These are phyloP conservation scores for Diplodia scrobiculata DNA, from an alignment of 2,329 filamentous ascomycete species.

Conservation along the genomic window DNA sequence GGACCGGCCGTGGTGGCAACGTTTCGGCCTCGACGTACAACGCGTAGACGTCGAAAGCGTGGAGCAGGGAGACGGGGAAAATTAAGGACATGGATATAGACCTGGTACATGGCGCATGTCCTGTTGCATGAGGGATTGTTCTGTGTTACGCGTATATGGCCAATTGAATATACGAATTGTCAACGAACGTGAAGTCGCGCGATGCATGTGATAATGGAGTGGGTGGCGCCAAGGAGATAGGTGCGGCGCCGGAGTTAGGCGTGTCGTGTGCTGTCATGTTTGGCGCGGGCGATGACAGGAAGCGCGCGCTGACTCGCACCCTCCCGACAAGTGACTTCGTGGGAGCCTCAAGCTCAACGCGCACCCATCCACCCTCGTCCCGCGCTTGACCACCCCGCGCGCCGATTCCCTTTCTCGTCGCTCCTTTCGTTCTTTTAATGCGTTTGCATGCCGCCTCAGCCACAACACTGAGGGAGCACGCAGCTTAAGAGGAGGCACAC, in stretches of 20 bases:
- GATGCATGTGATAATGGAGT: not conserved
- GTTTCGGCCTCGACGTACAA: slow-evolving; percentile 97
- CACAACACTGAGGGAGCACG: slow-evolving; percentile 29
- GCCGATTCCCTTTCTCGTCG: slow-evolving; percentile 41
- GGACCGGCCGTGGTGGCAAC: slow-evolving; percentile 97
- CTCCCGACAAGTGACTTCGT: slow-evolving; percentile 28
- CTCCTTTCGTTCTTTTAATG: slow-evolving; percentile 45
- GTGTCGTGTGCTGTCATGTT: slow-evolving; percentile 22
- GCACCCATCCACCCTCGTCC: slow-evolving; percentile 32
- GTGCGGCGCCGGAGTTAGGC: slow-evolving; percentile 10
- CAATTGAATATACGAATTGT: slow-evolving; percentile 29
- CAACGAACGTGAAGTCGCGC: not conserved
- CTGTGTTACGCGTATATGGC: slow-evolving; percentile 26
- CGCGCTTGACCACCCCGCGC: slow-evolving; percentile 34
- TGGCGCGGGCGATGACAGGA: not conserved
- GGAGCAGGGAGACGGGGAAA: slow-evolving; percentile 6
- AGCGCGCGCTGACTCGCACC: slow-evolving; percentile 28
- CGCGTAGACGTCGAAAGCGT: slow-evolving; percentile 64
- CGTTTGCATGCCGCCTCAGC: slow-evolving; percentile 40
- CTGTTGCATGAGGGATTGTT: slow-evolving; percentile 16
- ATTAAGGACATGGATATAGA: slow-evolving; percentile 24
- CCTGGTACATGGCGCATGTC: slow-evolving; percentile 27
- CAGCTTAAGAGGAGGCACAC: slow-evolving; percentile 29
- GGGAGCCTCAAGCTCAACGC: slow-evolving; percentile 29
- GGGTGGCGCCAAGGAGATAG: slow-evolving; percentile 21